Percentiles rank a stretch among this genome's conserved stretches.
Evolutionary conservation across 805 yeast species (phyloP).

Genomic region (Kuraishia cidri): DNA sequence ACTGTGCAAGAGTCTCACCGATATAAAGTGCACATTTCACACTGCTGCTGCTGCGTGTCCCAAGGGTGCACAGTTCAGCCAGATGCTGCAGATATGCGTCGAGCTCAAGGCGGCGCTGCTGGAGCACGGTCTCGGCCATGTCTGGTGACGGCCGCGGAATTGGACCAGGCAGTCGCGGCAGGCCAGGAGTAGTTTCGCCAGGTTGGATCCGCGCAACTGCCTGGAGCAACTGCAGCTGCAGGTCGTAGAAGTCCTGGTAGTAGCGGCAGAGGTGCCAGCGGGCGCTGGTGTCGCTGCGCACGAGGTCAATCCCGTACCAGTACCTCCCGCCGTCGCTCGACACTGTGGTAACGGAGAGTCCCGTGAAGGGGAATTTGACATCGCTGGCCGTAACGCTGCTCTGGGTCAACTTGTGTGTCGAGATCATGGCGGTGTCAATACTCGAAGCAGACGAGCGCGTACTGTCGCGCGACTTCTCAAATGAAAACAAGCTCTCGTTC

Average conservation of each 20-base stretch:
- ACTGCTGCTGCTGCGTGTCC: too few species aligned
- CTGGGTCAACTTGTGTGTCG: too few species aligned
- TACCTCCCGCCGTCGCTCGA: slow-evolving; percentile 31
- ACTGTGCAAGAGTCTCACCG: too few species aligned
- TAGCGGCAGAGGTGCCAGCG: slow-evolving; percentile 31
- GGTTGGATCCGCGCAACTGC: slow-evolving; percentile 3
- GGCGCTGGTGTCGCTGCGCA: not conserved
- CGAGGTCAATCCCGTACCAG: slow-evolving; percentile 41
- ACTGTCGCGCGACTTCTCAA: too few species aligned
- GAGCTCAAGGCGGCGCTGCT: slow-evolving; percentile 29
- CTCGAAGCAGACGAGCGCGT: not conserved
- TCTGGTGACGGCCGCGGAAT: slow-evolving; percentile 27
- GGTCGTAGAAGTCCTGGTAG: slow-evolving; percentile 41
- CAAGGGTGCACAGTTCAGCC: slow-evolving; percentile 12
- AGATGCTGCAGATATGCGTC: slow-evolving; percentile 28
- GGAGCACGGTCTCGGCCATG: slow-evolving; percentile 16
- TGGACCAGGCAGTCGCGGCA: slow-evolving; percentile 39
- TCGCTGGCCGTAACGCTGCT: too few species aligned
- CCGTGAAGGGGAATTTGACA: slow-evolving; percentile 1
- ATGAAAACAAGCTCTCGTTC: too few species aligned
- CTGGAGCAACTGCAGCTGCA: slow-evolving; percentile 26
- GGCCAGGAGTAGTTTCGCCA: slow-evolving; percentile 4
- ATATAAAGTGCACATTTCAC: too few species aligned
- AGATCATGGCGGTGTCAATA: not conserved
- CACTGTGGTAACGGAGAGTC: slow-evolving; percentile 24